Evolutionary conservation across 352 stramenopile species (phyloP), one percentile per base, ranked within the genome.

Genomic region (Pythium brachiatum): DNA sequence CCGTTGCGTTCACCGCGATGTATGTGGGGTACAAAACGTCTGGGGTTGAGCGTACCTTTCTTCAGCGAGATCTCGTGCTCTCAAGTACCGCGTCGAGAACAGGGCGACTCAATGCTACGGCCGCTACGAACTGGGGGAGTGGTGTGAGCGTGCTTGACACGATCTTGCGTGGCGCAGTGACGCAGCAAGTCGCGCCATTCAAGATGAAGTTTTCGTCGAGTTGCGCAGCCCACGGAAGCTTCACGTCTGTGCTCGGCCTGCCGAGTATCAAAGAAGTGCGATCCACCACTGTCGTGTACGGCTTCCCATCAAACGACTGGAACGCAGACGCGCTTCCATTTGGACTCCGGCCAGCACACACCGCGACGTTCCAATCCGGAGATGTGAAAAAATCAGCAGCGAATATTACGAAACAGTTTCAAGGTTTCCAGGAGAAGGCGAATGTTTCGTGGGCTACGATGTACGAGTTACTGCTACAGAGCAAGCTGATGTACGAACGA

Each of bases 391-490:
- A 18, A 9, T 39, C 32, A 13, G 50, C 64, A 11, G 61, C 21
- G 13, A 36, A 69, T 0, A n/a, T 48, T 7, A 12, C 6, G 0
- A 20, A 3, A 12, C 27, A 57, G 5, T 64, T 79, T 44, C 25
- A 36, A 0, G 29, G 48, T 1, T 80, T 80, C 38, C 54, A 71
- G 60, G 26, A 43, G 0, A 18, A 36, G 0, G 59, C 72, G 0
- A 68, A 62, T 0, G 63, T 80, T 7, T 57, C 70, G 7, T 72
- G 66, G 41, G n/a, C 58, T 11, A 73, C 60, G 25, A 51, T 44
- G 7, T 83, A 75, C 54, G 75, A 83, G 15, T 61, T 83, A 41
- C 65, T 80, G 12, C 56, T 83, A 2, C 75, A 83, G 36, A 72
- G 70, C 34, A 77, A 80, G 43, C 47, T 72, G 16, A 39, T 80